Percentiles rank a stretch among this genome's conserved stretches.
These are phyloP conservation scores for Dothistroma pini DNA, from an alignment of 2,329 filamentous ascomycete species.

Conservation along the genomic window DNA sequence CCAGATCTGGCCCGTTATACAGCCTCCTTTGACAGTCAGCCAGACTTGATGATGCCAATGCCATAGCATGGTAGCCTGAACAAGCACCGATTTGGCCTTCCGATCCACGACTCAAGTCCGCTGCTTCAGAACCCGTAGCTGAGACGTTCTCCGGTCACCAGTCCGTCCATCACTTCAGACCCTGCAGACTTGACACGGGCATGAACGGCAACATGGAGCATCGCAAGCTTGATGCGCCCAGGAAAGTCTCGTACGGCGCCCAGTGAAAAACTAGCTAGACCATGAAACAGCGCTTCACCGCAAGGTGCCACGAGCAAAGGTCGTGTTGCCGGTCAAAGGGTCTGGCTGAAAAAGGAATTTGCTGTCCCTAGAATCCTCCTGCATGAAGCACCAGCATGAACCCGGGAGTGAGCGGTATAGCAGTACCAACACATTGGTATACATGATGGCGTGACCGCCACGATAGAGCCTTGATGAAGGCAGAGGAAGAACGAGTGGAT, in stretches of 20 bases:
- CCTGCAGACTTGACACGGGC: background rate
- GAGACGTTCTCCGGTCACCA: background rate
- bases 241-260: background rate
- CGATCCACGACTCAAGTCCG: background rate
- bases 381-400: background rate
- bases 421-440: background rate
- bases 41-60: background rate
- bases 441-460: background rate
- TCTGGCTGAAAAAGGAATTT: background rate
- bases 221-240: background rate
- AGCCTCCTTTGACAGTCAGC: slow-evolving; percentile 9
- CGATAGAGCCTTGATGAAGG: background rate
- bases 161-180: background rate
- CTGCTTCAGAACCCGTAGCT: background rate
- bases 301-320: background rate
- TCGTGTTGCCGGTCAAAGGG: background rate
- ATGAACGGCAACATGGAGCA: background rate
- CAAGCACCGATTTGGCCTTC: too few relatives aligned
- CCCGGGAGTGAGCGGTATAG: background rate
- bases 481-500: background rate
- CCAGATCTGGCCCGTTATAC: slow-evolving; percentile 10
- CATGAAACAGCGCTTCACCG: background rate
- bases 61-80: background rate
- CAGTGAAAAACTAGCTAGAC: background rate
- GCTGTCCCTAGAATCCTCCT: background rate